Evolutionary conservation across 352 stramenopile genomes (phyloP), one percentile per base, ranked within the genome.

Genomic region (Elongisporangium anandrum): DNA sequence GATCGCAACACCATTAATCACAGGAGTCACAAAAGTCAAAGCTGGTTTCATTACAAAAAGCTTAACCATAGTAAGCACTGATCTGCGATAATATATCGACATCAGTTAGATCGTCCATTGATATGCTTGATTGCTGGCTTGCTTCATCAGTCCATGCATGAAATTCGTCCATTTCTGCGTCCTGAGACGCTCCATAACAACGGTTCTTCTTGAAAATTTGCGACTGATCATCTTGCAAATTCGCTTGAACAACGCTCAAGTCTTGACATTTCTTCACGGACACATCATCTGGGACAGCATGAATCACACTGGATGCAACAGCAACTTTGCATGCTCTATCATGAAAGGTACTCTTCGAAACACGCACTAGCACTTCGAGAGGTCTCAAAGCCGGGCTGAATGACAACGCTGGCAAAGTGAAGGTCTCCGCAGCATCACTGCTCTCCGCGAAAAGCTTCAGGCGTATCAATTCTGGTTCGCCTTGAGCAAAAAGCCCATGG

Each of bases 21-120:
- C n/a, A n/a, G n/a, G n/a, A n/a, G n/a, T n/a, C n/a, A n/a, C n/a
- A n/a, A n/a, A n/a, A n/a, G n/a, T n/a, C n/a, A n/a, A n/a, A n/a
- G n/a, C n/a, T n/a, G n/a, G n/a, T n/a, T n/a, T n/a, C n/a, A n/a
- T n/a, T n/a, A n/a, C n/a, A n/a, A n/a, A 63, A 26, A 54, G 19
- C n/a, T 51, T 59, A 75, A 7, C 51, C 53, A 16, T 69, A 73
- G 52, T 71, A 75, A n/a, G 57, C 56, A 26, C 63, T 81, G 50
- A 79, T 69, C 48, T 87, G 76, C 24, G 76, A 88, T 19, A 84
- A 64, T 0, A 64, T 52, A 21, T 84, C 75, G 34, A 81, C 75
- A 52, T 85, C 76, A 3, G 76, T 76, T 13, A 85, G 57, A 34
- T 88, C 79, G n/a, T 87, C 79, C 4, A 79, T 74, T 19, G 67